These are phyloP conservation scores for Pseudopyrenochaeta lycopersici DNA, from an alignment of 2,329 filamentous ascomycete species.

Conservation along the genomic window DNA sequence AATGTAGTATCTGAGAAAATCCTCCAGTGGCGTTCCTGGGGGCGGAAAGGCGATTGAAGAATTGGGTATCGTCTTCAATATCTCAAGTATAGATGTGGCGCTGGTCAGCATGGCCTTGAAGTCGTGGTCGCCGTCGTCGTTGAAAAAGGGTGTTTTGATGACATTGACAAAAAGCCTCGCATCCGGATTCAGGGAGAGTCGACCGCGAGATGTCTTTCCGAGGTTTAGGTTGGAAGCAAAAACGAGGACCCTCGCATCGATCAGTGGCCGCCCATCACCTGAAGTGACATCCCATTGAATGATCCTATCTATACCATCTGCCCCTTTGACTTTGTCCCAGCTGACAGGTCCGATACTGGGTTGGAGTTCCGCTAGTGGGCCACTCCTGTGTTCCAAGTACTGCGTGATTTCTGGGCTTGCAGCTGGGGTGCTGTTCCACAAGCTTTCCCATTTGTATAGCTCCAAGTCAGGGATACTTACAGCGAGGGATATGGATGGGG, in stretches of 20 bases:
- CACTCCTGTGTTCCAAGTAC: constrained; percentile 54
- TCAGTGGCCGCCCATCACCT: not conserved
- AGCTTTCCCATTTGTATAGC: constrained; percentile 68
- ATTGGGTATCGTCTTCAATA: constrained; percentile 60
- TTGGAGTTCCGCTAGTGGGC: constrained; percentile 67
- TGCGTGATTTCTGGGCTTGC: constrained; percentile 37
- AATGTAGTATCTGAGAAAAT: constrained; percentile 10
- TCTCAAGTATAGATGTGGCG: constrained; percentile 63
- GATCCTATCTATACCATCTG: constrained; percentile 66
- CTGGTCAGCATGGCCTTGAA: constrained; percentile 66
- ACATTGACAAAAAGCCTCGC: constrained; percentile 61
- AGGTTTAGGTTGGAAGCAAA: constrained; percentile 64
- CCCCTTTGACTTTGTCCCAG: constrained; percentile 62
- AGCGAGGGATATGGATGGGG: constrained; percentile 7
- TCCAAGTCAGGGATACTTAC: constrained; percentile 42
- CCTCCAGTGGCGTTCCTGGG: constrained; percentile 57
- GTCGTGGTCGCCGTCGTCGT: constrained; percentile 59
- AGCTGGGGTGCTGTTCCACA: constrained; percentile 55
- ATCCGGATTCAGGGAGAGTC: constrained; percentile 62
- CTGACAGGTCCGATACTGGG: constrained; percentile 69
- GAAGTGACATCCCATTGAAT: constrained; percentile 60
- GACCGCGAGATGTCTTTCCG: constrained; percentile 66
- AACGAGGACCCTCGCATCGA: constrained; percentile 21
- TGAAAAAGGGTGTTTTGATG: constrained; percentile 64
- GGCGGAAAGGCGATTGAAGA: constrained; percentile 64